These are phyloP conservation scores for Monosporascus sp. DNA, from an alignment of 2,329 filamentous ascomycete species.

Conservation along the genomic window DNA sequence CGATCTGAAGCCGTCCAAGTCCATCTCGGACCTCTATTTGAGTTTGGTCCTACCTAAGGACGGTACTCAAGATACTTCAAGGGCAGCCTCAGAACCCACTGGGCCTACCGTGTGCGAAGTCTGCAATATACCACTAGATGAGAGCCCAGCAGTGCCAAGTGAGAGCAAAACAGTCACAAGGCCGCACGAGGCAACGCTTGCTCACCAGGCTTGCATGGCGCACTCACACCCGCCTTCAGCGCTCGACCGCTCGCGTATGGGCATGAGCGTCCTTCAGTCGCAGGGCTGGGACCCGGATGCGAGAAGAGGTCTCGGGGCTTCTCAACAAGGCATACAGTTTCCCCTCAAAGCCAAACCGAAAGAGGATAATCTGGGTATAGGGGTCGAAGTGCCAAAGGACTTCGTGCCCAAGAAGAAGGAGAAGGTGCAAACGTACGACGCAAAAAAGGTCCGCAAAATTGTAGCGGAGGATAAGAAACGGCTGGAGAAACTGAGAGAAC, in stretches of 20 bases:
- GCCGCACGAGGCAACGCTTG: slow-evolving; percentile 56
- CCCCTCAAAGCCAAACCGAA: slow-evolving; percentile 72
- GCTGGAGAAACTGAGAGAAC: slow-evolving; percentile 57
- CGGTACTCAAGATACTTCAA: slow-evolving; percentile 5
- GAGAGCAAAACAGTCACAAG: slow-evolving; percentile 5
- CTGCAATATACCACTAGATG: slow-evolving; percentile 52
- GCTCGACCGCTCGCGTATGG: slow-evolving; percentile 65
- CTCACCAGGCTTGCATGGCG: slow-evolving; percentile 64
- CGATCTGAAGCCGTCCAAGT: slow-evolving; percentile 21
- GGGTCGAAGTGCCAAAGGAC: slow-evolving; percentile 42
- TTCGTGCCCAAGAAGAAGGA: slow-evolving; percentile 33
- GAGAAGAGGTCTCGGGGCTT: slow-evolving; percentile 64
- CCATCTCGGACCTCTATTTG: slow-evolving; percentile 58
- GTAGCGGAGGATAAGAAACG: slow-evolving; percentile 58
- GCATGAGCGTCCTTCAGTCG: slow-evolving; percentile 58
- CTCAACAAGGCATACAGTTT: slow-evolving; percentile 66
- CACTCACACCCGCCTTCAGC: slow-evolving; percentile 70
- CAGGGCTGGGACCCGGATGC: slow-evolving; percentile 74
- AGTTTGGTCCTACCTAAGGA: slow-evolving; percentile 56
- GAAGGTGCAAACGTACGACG: slow-evolving; percentile 51
- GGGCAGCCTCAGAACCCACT: slow-evolving; percentile 6
- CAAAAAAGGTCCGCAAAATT: slow-evolving; percentile 62
- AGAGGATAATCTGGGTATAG: slow-evolving; percentile 69
- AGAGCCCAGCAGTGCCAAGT: slow-evolving; percentile 4
- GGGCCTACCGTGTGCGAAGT: slow-evolving; percentile 43